Base-by-base conservation (phyloP, 2,329 filamentous ascomycete genomes). In the Chaetomium sp. region DNA sequence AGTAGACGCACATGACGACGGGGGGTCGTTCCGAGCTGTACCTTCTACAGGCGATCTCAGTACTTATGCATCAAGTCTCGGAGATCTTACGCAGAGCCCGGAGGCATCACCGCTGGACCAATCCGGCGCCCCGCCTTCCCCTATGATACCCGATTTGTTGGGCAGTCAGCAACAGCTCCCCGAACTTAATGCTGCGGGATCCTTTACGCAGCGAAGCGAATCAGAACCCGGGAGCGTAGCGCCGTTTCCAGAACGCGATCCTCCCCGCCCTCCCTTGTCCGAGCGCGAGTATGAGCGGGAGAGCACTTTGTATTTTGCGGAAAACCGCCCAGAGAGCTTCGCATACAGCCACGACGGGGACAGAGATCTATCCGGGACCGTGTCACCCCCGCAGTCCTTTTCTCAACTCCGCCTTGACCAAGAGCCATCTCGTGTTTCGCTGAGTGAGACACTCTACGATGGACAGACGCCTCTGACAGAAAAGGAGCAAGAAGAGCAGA, bases 401-500 rank as follows among this genome's bases (percentile, higher is more conserved):
- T 81, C 82, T 53, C 79, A 79, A 57, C 71, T 77, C n/a, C 82
- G 82, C 19, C 70, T 82, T 4, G 79, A 80, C 27, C 75, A 75
- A 4, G 81, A 82, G 29, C 58, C 56, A 4, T 67, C 67, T 1
- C 68, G 53, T 6, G 62, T 65, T 16, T 67, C 67, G 9, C 54
- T 67, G 16, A 62, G 58, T n/a, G 68, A 68, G 12, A 66, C 67
- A 13, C 65, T 63, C 13, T 65, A 56, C 29, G 69, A 69, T 33
- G 62, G 63, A 29, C 67, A 69, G 47, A 29, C 60, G 23, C 63
- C 65, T 13, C 57, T 69, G 31, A 66, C 70, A 3, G 65, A 77
- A 67, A 77, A 83, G 60, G 75, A 78, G 67, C 75, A 80, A 47
- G 83, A 87, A 66, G 86, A 90, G 68, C 85, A 85, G 66, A 89